Evolutionary conservation across 139 green algal species (phyloP).

Genomic region (Marvania coccoides): DNA sequence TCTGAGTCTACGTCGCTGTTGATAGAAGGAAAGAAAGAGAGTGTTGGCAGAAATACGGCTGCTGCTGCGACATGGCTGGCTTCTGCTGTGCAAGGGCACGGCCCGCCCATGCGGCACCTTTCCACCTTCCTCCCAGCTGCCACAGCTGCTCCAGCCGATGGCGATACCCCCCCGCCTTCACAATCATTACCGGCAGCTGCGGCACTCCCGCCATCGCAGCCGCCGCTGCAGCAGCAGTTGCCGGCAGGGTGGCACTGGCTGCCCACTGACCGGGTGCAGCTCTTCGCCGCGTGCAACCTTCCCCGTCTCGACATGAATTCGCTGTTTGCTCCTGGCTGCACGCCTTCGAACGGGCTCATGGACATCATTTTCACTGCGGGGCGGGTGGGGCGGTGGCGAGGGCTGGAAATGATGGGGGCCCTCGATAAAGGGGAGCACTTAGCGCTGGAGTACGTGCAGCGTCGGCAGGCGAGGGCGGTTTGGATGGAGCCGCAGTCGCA

Average conservation of each 20-base stretch:
- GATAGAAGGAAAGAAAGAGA: no score
- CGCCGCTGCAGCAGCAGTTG: background rate
- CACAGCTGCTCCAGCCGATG: background rate
- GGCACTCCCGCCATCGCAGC: background rate
- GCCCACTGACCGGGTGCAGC: background rate
- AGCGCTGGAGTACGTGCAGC: slow-evolving; percentile 13
- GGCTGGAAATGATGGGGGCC: slow-evolving; percentile 15
- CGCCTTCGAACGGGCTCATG: slow-evolving; percentile 11
- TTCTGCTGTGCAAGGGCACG: background rate
- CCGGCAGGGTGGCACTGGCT: slow-evolving; percentile 23
- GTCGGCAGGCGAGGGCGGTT: slow-evolving; percentile 4
- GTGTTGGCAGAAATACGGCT: no score
- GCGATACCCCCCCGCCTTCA: background rate
- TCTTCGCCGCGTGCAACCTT: slow-evolving; percentile 44
- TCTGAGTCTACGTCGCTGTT: no score
- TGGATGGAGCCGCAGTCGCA: slow-evolving; percentile 13
- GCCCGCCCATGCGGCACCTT: background rate
- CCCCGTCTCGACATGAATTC: slow-evolving; percentile 43
- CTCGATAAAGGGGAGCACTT: slow-evolving; percentile 26
- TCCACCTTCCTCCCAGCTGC: background rate
- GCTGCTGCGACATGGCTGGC: background rate
- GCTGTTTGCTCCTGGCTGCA: slow-evolving; percentile 20
- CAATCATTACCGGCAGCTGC: background rate
- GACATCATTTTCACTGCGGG: slow-evolving; percentile 18
- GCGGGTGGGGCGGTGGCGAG: background rate